Evolutionary conservation across 1,284 basidiomycete species (phyloP), one percentile per base, ranked within the genome.

Genomic region (Phellopilus nigrolimitatus): DNA sequence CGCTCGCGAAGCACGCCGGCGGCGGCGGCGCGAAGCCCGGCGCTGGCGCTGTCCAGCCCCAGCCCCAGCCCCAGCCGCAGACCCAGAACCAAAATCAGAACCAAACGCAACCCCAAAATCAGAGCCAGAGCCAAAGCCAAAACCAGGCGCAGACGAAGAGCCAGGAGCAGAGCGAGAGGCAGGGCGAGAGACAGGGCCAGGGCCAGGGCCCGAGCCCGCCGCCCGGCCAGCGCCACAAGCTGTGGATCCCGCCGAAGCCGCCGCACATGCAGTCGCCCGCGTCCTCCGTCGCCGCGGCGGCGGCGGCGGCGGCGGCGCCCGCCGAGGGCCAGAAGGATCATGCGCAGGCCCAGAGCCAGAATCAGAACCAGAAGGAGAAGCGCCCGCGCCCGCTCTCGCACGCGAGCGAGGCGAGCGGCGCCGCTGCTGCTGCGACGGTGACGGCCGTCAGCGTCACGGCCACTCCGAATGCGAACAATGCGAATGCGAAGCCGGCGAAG

Each of bases 231-330:
- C 47, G 21, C 10, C 54, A 55, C 33, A 55, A 51, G 25, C 24
- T 55, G 17, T 55, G 54, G 54, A 52, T 55, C 36, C 54, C 54
- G 22, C 54, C 54, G 34, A 55, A 55, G 40, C 54, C 54, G 21
- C 42, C 54, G 36, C 54, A 55, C 17, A 55, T 55, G 54, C 49
- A 51, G 33, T 42, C 33, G n/a, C 28, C 49, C 17, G 43, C 49
- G 39, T 22, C 24, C 13, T 6, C 4, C 22, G n/a, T n/a, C 33
- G 13, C 2, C 34, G 22, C n/a, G n/a, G n/a, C n/a, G n/a, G n/a
- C n/a, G n/a, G n/a, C n/a, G n/a, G n/a, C n/a, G n/a, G n/a, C n/a
- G n/a, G n/a, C n/a, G n/a, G n/a, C n/a, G n/a, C n/a, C n/a, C n/a
- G n/a, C n/a, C n/a, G 33, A 8, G 6, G 43, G 24, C n/a, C n/a